A percentile compares a stretch with the other conserved stretches of the same genome.
phyloP scores from a whole-genome alignment of 1,284 basidiomycete species.

The Mycena sp. region DNA sequence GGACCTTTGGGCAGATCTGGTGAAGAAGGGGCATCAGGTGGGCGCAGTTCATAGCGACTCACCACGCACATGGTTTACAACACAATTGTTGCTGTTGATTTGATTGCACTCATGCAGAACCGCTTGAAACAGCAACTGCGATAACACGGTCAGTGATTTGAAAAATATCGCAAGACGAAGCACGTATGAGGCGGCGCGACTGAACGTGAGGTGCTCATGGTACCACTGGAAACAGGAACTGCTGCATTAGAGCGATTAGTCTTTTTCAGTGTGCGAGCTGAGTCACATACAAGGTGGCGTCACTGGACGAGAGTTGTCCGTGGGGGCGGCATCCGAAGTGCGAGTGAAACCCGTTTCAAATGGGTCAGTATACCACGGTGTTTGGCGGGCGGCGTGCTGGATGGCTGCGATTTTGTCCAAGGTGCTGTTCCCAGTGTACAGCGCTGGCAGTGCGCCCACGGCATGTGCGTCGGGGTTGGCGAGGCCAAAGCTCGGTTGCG shows the following conservation, averaged over 20 bases:
- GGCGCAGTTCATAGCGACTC: not conserved
- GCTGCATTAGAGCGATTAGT: too few relatives aligned
- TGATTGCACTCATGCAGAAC: not conserved
- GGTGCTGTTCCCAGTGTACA: constrained; percentile 4
- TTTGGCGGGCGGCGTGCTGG: not conserved
- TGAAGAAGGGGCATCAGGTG: not conserved
- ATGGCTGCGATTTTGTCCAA: not conserved
- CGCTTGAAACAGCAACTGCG: not conserved
- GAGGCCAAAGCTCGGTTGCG: not conserved
- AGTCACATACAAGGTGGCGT: not conserved
- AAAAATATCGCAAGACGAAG: not conserved
- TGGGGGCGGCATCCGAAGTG: not conserved
- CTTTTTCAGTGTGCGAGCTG: too few relatives aligned
- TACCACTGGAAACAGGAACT: too few relatives aligned
- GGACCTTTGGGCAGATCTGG: not conserved
- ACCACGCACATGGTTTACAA: constrained; percentile 1
- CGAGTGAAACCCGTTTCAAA: not conserved
- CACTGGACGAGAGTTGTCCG: too few relatives aligned
- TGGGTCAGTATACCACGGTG: constrained; percentile 6
- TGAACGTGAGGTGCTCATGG: too few relatives aligned
- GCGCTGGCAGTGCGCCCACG: not conserved
- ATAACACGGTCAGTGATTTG: not conserved
- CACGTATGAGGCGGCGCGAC: not conserved
- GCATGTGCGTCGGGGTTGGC: not conserved
- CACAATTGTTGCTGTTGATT: not conserved